phyloP scores from a whole-genome alignment of 306 rosid genomes.

The Rosa rugosa region DNA sequence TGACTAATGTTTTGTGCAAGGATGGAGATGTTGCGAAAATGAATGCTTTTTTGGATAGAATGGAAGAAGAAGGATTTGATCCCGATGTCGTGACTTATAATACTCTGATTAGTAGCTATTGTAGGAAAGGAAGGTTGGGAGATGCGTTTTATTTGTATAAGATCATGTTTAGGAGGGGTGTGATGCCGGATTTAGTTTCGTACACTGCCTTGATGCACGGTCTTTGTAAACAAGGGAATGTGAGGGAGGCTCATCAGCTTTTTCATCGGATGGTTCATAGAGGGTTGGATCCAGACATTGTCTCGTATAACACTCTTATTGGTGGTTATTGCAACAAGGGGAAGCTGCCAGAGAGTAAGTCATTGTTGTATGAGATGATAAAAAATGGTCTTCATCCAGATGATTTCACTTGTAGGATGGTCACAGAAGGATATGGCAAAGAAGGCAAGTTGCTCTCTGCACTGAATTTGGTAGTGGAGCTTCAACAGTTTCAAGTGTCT shows the following conservation, averaged over 20 bases:
- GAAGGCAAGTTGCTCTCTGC: constrained; percentile 66
- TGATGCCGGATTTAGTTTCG: constrained; percentile 68
- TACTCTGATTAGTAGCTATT: constrained; percentile 71
- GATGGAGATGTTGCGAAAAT: constrained; percentile 65
- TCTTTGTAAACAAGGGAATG: constrained; percentile 63
- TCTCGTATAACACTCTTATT: constrained; percentile 69
- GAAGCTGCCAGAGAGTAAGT: constrained; percentile 50
- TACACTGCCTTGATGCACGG: constrained; percentile 85
- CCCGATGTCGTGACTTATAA: constrained; percentile 81
- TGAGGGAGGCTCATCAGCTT: constrained; percentile 86
- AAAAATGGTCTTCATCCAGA: constrained; percentile 58
- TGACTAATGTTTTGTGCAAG: constrained; percentile 73
- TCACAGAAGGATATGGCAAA: constrained; percentile 66
- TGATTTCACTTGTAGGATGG: constrained; percentile 53
- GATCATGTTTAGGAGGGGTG: constrained; percentile 78
- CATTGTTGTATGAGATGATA: constrained; percentile 68
- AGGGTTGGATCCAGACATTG: constrained; percentile 64
- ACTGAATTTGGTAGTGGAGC: constrained; percentile 71
- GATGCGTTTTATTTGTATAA: constrained; percentile 76
- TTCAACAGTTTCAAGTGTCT: constrained; percentile 48
- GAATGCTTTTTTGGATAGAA: constrained; percentile 70
- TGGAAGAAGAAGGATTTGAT: constrained; percentile 93
- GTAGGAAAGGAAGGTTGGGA: constrained; percentile 66
- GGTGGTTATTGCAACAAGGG: constrained; percentile 67
- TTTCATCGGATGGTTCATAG: constrained; percentile 77